Percentiles rank a stretch among this genome's conserved stretches.
Conservation (phyloP, 257 asterid genomes). For the Thymus quinquecostatus region DNA sequence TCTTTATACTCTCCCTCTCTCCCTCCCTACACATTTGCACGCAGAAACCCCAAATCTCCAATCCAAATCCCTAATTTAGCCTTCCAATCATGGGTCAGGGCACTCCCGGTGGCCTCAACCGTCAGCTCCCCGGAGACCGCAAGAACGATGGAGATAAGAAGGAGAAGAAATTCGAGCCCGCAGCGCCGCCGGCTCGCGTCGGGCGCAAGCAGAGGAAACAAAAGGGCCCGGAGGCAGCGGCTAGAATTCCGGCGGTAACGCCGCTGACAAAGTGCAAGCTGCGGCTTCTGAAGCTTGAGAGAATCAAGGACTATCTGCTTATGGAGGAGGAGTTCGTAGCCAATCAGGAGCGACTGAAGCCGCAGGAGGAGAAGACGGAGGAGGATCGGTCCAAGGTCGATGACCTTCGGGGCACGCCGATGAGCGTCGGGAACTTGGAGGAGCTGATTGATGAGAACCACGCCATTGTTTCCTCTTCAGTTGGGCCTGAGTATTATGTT, state of each 20-base stretch:
- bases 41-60: constrained; percentile 21
- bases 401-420: constrained; percentile 82
- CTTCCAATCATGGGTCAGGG: constrained; percentile 74
- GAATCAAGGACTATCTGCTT: constrained; percentile 73
- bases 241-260: constrained; percentile 77
- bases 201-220: constrained; percentile 94
- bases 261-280: constrained; percentile 81
- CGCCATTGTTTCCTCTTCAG: constrained; percentile 82
- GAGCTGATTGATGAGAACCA: constrained; percentile 94
- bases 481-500: constrained; percentile 91
- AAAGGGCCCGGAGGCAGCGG: constrained; percentile 85
- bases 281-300: constrained; percentile 70
- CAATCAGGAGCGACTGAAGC: constrained; percentile 88
- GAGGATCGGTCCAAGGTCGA: constrained; percentile 91
- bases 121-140: constrained; percentile 78
- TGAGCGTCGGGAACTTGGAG: constrained; percentile 91
- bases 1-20: neutral
- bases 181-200: constrained; percentile 91
- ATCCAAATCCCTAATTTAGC: constrained; percentile 25
- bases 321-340: constrained; percentile 96
- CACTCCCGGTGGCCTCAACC: constrained; percentile 83
- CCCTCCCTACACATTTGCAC: neutral
- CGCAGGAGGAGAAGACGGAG: constrained; percentile 96
- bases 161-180: constrained; percentile 86
- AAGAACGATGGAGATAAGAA: constrained; percentile 82